Conservation (phyloP, 148 eudicot species). For the Fagopyrum homotropicum region DNA sequence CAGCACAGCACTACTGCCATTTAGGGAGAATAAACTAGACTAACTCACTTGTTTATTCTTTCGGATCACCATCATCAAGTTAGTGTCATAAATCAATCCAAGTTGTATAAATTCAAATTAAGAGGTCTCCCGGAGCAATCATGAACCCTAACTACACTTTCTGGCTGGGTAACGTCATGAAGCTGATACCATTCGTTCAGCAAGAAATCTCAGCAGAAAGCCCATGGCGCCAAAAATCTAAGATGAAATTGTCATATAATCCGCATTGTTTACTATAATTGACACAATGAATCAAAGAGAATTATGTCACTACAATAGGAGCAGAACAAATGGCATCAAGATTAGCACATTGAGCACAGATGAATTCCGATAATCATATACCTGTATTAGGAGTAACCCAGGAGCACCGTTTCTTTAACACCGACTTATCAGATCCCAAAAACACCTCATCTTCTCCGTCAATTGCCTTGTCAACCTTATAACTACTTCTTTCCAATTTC, state of each 20-base stretch:
- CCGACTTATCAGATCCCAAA: slow-evolving; percentile 27
- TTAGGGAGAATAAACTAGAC: neutral
- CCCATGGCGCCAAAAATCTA: neutral
- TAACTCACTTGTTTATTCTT: neutral
- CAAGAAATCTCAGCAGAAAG: neutral
- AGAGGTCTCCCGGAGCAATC: neutral
- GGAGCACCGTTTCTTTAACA: slow-evolving; percentile 66
- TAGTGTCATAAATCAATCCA: neutral
- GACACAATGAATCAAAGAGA: neutral
- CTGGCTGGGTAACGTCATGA: neutral
- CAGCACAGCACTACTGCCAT: neutral
- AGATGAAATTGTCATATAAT: neutral
- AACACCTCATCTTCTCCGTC: slow-evolving; percentile 21
- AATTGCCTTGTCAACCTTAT: neutral
- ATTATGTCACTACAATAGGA: neutral
- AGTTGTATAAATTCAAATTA: neutral
- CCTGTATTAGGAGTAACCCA: slow-evolving; percentile 91
- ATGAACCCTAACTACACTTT: neutral
- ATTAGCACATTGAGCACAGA: neutral
- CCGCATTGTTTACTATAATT: neutral
- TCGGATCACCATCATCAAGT: neutral
- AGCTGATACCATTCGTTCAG: neutral
- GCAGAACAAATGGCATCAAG: neutral
- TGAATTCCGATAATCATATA: slow-evolving; percentile 18
- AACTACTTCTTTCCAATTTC: slow-evolving; percentile 19